phyloP scores from a whole-genome alignment of 345 rosid genomes.

The Moringa oleifera region DNA sequence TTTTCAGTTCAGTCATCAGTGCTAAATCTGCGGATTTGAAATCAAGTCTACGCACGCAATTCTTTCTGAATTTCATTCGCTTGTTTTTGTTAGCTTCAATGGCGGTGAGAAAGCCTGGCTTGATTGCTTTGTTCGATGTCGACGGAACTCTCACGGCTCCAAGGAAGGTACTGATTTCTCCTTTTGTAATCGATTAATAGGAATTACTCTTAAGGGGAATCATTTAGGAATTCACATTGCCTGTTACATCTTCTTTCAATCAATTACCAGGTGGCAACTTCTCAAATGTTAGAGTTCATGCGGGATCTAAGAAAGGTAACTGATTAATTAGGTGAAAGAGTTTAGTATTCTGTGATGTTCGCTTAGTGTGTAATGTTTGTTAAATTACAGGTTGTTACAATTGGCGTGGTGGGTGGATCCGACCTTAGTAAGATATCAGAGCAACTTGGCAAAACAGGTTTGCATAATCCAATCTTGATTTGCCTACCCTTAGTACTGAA shows the following conservation, averaged over 20 bases:
- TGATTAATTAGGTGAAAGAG: slow-evolving; percentile 17
- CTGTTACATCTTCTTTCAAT: neutral
- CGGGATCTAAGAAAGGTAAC: slow-evolving; percentile 64
- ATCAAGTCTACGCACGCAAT: neutral
- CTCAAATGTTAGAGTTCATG: slow-evolving; percentile 59
- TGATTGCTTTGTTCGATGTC: slow-evolving; percentile 90
- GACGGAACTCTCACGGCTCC: slow-evolving; percentile 99
- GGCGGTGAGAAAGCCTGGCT: slow-evolving; percentile 54
- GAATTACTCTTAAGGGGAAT: neutral
- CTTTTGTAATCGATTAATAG: neutral
- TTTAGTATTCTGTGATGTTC: slow-evolving; percentile 6
- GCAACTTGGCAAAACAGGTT: slow-evolving; percentile 90
- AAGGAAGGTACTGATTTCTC: slow-evolving; percentile 46
- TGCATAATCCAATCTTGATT: neutral
- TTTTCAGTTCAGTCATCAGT: neutral
- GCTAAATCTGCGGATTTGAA: neutral
- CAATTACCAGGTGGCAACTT: slow-evolving; percentile 40
- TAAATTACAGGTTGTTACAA: slow-evolving; percentile 59
- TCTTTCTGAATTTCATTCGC: neutral
- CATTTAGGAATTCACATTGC: neutral
- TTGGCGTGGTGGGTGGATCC: slow-evolving; percentile 98
- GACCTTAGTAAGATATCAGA: slow-evolving; percentile 85
- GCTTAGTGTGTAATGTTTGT: neutral
- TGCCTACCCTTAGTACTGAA: neutral
- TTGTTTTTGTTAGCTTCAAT: slow-evolving; percentile 17